phyloP scores from a whole-genome alignment of 257 asterid species.

The Salvia splendens region DNA sequence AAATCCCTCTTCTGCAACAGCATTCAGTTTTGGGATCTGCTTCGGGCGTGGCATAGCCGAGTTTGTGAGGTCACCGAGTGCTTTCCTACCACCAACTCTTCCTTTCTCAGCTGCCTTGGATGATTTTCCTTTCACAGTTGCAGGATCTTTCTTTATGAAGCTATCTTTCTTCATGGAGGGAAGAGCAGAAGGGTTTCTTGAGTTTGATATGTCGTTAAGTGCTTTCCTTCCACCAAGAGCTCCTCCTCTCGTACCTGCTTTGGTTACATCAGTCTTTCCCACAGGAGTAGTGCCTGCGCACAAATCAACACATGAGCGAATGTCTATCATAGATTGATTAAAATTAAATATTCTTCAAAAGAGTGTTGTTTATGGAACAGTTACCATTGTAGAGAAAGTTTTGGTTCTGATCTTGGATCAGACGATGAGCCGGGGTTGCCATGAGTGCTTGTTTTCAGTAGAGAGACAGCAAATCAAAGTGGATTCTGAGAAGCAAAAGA shows the following conservation, averaged over 20 bases:
- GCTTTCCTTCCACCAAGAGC: conserved; percentile 65
- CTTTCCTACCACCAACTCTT: conserved; percentile 62
- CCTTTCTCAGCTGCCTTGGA: conserved; percentile 55
- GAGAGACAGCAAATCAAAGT: conserved; percentile 23
- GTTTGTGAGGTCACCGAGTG: conserved; percentile 80
- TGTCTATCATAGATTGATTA: neutral
- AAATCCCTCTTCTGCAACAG: conserved; percentile 58
- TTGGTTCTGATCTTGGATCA: conserved; percentile 74
- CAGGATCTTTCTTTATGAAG: conserved; percentile 48
- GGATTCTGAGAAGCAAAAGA: conserved; percentile 11
- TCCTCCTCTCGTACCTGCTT: conserved; percentile 47
- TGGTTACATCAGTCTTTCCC: conserved; percentile 47
- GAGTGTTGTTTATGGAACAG: neutral
- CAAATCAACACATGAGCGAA: conserved; percentile 27
- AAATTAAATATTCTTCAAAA: neutral
- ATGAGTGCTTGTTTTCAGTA: conserved; percentile 34
- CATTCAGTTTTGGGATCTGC: conserved; percentile 43
- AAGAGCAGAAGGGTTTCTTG: conserved; percentile 55
- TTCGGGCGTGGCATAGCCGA: conserved; percentile 53
- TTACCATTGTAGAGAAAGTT: conserved; percentile 64
- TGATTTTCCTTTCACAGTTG: conserved; percentile 37
- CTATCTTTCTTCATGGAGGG: conserved; percentile 50
- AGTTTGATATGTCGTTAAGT: conserved; percentile 82
- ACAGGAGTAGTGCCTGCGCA: conserved; percentile 45
- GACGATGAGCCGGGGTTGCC: conserved; percentile 66